These are phyloP conservation scores for Erigeron philadelphicus DNA, from an alignment of 140 eudicot species.

Conservation along the genomic window DNA sequence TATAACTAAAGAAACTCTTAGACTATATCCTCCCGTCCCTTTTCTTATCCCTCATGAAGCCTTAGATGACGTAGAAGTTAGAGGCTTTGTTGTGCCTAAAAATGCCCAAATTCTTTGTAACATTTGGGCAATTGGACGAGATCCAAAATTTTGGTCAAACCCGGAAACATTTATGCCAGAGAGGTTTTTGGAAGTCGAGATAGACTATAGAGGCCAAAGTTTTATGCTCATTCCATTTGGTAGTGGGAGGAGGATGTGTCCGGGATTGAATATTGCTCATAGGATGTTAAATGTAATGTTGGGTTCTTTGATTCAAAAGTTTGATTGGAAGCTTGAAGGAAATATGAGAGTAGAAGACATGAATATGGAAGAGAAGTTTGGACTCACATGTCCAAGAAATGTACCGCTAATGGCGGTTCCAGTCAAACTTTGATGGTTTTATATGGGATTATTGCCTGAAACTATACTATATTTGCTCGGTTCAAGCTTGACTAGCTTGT, in stretches of 20 bases:
- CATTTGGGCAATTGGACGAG: slow-evolving; percentile 9
- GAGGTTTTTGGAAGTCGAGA: slow-evolving; percentile 2
- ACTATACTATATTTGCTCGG: too few species aligned
- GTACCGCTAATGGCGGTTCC: background rate
- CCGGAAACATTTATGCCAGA: slow-evolving; percentile 1
- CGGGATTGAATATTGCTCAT: background rate
- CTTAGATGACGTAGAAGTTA: background rate
- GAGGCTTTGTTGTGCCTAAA: slow-evolving; percentile 3
- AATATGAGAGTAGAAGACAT: background rate
- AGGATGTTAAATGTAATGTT: background rate
- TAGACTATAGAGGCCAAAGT: background rate
- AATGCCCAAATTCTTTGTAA: slow-evolving; percentile 1
- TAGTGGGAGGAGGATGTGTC: background rate
- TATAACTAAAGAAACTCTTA: background rate
- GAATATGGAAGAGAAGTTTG: slow-evolving; percentile 10
- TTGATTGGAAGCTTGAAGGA: slow-evolving; percentile 5
- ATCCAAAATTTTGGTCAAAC: background rate
- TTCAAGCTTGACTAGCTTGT: too few species aligned
- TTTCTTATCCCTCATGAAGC: background rate
- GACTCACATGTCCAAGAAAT: background rate
- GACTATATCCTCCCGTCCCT: slow-evolving; percentile 9
- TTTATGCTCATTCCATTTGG: slow-evolving; percentile 11
- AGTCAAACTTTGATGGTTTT: background rate
- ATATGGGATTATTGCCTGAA: too few species aligned
- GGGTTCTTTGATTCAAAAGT: slow-evolving; percentile 2